Evolutionary conservation across 192 early-diverging fungal species (phyloP), one percentile per base, ranked within the genome.

Genomic region (Ambispora gerdemannii): DNA sequence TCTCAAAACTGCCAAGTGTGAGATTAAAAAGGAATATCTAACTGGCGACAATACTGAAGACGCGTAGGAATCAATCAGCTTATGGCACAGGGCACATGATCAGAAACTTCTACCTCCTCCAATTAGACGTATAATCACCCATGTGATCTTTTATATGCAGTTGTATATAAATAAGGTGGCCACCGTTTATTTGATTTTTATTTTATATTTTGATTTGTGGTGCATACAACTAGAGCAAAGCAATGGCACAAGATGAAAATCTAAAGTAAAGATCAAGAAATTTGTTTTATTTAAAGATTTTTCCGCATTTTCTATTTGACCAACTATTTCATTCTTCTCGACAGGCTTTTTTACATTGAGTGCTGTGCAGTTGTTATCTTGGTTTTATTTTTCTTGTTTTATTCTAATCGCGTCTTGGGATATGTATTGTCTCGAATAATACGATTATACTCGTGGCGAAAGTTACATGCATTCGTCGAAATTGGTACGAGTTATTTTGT

Each of bases 301-400:
- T n/a, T n/a, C n/a, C n/a, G n/a, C n/a, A n/a, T n/a, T n/a, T n/a
- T n/a, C n/a, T n/a, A n/a, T n/a, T n/a, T n/a, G n/a, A n/a, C n/a
- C n/a, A n/a, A n/a, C n/a, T n/a, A n/a, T n/a, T n/a, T n/a, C n/a
- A n/a, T n/a, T n/a, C n/a, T n/a, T n/a, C n/a, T n/a, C n/a, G n/a
- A n/a, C n/a, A 43, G 38, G 38, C 6, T 10, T 15, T 43, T 43
- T 15, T 43, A 43, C 15, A 10, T 43, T 43, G 15, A 15, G 6
- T 43, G 6, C 38, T 43, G 38, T 15, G 82, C 88, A 1, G 84
- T 90, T 25, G 83, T 88, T 11, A 76, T 88, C 20, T 85, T 87
- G 10, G 79, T 86, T 27, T 76, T 91, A 28, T 89, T 92, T 77
- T 89, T 90, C 51, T 78, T 90, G 28, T 92, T 92, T 74, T 92